Evolutionary conservation across 352 stramenopile species (phyloP), one percentile per base, ranked within the genome.

Genomic region (Pythium vanterpoolii): DNA sequence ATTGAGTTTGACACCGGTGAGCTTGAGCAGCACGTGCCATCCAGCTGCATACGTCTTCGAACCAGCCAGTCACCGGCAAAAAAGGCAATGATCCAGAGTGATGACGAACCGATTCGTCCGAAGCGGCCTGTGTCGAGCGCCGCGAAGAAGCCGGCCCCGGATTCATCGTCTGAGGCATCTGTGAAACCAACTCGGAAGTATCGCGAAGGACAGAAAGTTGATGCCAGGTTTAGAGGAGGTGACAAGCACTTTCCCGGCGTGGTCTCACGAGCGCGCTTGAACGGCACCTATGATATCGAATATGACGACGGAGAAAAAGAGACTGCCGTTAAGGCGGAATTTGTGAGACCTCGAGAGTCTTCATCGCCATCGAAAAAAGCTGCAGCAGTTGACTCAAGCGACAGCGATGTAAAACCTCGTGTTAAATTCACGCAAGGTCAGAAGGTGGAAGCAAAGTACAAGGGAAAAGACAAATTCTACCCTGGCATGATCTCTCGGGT

Each of bases 251-350:
- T 89, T 57, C 60, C 73, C 4, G 87, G 87, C 19, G 77, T 82
- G 27, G 88, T 96, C 46, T 68, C 68, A 0, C 63, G 68, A 33
- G 83, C 62, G 27, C 69, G 81, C 33, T 54, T 72, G 42, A 81
- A 94, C 53, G 82, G 80, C 38, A 93, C 81, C 10, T 94, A 83
- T 43, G 69, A 80, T n/a, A 76, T 86, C 55, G 71, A 81, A 14
- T 86, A 83, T 48, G 76, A 86, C 40, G 74, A 86, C 50, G 76
- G 76, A 11, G 72, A 86, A 48, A 77, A 72, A 21, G 76, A 86
- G 38, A 71, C 50, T 5, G 64, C 59, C 27, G 59, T 79, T 0
- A 56, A 56, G 33, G 45, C 49, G 11, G 66, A 77, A 14, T 30
- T 77, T 3, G 69, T 86, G 30, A 58, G 62, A 28, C 44, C 34